Percentiles rank a stretch among this genome's conserved stretches.
These are phyloP conservation scores for Fonsecaea pedrosoi DNA, from an alignment of 2,329 filamentous ascomycete genomes.

Conservation along the genomic window DNA sequence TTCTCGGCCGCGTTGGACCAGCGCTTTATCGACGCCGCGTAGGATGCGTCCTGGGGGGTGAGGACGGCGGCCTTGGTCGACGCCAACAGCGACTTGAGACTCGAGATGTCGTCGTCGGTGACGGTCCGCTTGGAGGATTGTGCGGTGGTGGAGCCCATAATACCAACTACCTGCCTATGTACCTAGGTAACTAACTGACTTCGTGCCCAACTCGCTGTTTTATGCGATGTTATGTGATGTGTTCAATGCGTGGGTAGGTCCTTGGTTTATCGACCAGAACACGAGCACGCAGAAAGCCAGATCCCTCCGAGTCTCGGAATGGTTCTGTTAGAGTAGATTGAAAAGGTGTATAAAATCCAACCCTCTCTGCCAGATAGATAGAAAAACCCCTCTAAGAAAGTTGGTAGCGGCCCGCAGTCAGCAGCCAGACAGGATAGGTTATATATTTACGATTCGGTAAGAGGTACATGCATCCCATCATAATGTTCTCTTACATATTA, in stretches of 20 bases:
- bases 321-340: too few relatives aligned
- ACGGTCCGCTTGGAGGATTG: conserved; percentile 26
- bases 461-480: too few relatives aligned
- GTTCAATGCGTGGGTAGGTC: background rate
- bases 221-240: background rate
- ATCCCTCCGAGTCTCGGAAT: too few relatives aligned
- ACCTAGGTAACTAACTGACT: too few relatives aligned
- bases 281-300: too few relatives aligned
- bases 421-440: too few relatives aligned
- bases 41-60: conserved; percentile 46
- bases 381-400: too few relatives aligned
- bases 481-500: too few relatives aligned
- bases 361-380: too few relatives aligned
- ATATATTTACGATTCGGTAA: too few relatives aligned
- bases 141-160: conserved; percentile 33
- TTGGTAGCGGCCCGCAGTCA: too few relatives aligned
- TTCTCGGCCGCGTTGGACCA: conserved; percentile 51
- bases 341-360: too few relatives aligned
- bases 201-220: background rate
- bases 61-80: conserved; percentile 42
- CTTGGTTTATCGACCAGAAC: background rate
- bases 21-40: conserved; percentile 46
- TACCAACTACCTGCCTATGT: background rate
- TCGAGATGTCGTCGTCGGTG: conserved; percentile 31
- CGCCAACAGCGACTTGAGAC: conserved; percentile 28